A percentile compares a stretch with the other conserved stretches of the same genome.
Evolutionary conservation across 306 rosid species (phyloP).

Genomic region (Albizia julibrissin): DNA sequence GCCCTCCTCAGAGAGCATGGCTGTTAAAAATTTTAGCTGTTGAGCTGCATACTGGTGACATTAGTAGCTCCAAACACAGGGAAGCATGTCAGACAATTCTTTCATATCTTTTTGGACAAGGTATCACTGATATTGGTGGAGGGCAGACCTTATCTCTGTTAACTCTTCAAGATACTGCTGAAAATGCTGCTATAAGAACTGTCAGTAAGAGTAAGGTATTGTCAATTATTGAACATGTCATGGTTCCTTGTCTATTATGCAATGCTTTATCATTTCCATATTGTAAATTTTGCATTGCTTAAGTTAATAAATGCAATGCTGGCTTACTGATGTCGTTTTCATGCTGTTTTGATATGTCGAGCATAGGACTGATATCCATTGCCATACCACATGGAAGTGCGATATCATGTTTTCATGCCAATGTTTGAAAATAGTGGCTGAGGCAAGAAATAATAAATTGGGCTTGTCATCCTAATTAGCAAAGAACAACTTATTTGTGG

Average conservation of each 20-base stretch:
- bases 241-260: conserved; percentile 22
- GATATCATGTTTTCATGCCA: background rate
- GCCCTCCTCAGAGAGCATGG: conserved; percentile 83
- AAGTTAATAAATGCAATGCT: background rate
- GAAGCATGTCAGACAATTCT: conserved; percentile 77
- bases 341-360: conserved; percentile 7
- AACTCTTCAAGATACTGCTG: conserved; percentile 46
- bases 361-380: background rate
- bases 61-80: conserved; percentile 63
- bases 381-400: background rate
- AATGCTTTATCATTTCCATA: conserved; percentile 20
- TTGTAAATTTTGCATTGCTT: conserved; percentile 20
- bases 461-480: background rate
- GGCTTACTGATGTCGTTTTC: background rate
- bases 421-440: background rate
- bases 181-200: conserved; percentile 57
- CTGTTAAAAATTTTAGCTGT: conserved; percentile 78
- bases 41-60: conserved; percentile 85
- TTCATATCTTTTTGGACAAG: conserved; percentile 74
- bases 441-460: background rate
- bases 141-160: conserved; percentile 39
- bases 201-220: conserved; percentile 86
- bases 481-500: background rate
- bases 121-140: conserved; percentile 47
- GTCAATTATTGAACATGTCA: conserved; percentile 19